These are phyloP conservation scores for Vaccinium macrocarpon DNA, from an alignment of 148 eudicot genomes.

Conservation along the genomic window DNA sequence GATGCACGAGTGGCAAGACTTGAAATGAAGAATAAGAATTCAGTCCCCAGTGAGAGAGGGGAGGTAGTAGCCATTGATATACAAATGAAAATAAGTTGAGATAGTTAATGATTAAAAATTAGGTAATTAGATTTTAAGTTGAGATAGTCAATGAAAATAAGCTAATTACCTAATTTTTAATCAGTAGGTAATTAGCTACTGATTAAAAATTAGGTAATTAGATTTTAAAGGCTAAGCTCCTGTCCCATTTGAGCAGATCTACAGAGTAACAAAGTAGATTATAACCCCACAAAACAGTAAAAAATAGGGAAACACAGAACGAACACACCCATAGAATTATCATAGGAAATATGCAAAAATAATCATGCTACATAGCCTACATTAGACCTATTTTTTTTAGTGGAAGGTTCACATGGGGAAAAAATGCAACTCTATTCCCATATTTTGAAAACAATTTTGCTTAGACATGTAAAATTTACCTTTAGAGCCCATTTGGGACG, in stretches of 20 bases:
- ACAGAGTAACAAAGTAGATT: neutral
- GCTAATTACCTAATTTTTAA: too few relatives aligned
- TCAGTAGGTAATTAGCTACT: too few relatives aligned
- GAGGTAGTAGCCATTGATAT: neutral
- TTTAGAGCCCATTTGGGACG: neutral
- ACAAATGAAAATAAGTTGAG: neutral
- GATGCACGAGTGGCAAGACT: neutral
- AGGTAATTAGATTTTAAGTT: too few relatives aligned
- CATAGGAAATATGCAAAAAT: neutral
- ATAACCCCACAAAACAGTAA: neutral
- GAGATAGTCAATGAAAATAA: too few relatives aligned
- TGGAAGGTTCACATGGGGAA: neutral
- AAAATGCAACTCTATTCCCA: neutral
- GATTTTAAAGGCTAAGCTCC: slow-evolving; percentile 33
- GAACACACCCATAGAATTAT: neutral
- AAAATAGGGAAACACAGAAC: neutral
- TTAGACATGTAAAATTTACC: neutral
- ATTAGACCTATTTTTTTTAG: neutral
- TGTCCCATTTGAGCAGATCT: slow-evolving; percentile 83
- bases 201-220: too few relatives aligned
- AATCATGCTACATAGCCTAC: too few relatives aligned
- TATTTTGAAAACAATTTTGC: neutral
- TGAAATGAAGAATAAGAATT: neutral
- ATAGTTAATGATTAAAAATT: neutral
- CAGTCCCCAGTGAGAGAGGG: neutral